Conservation (phyloP, 805 yeast genomes). For the Kodamaea laetipori region DNA sequence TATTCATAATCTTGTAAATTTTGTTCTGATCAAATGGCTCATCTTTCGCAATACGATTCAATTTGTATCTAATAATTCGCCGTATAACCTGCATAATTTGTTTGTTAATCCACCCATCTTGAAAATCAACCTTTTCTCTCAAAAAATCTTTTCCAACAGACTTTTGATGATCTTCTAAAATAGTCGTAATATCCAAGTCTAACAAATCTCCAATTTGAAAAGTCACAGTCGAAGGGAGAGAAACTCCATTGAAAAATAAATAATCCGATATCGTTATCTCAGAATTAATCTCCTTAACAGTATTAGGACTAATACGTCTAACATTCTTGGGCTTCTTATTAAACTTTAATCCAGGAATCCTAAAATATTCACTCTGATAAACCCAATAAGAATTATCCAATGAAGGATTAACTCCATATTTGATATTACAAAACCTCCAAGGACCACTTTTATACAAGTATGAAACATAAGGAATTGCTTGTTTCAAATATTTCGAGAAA, state of each 20-base stretch:
- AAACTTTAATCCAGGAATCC: slow-evolving; percentile 43
- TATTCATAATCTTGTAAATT: slow-evolving; percentile 45
- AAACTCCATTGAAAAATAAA: slow-evolving; percentile 71
- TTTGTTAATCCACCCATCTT: slow-evolving; percentile 80
- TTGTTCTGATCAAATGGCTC: slow-evolving; percentile 45
- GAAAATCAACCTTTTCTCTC: slow-evolving; percentile 42
- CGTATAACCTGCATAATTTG: slow-evolving; percentile 65
- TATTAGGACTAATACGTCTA: slow-evolving; percentile 28
- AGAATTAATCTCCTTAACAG: slow-evolving; percentile 21
- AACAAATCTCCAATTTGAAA: slow-evolving; percentile 79
- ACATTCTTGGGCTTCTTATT: slow-evolving; percentile 2
- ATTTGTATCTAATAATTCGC: slow-evolving; percentile 69
- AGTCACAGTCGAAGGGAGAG: slow-evolving; percentile 66
- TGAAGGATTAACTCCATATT: slow-evolving; percentile 78
- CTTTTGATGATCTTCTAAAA: slow-evolving; percentile 39
- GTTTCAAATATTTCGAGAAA: slow-evolving; percentile 53
- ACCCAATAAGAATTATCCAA: slow-evolving; percentile 52
- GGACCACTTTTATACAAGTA: slow-evolving; percentile 88
- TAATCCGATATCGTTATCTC: slow-evolving; percentile 21
- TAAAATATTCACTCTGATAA: slow-evolving; percentile 86
- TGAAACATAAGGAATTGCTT: slow-evolving; percentile 82
- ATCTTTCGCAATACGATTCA: slow-evolving; percentile 59
- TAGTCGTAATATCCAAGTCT: slow-evolving; percentile 58
- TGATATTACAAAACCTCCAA: slow-evolving; percentile 85
- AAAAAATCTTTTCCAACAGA: slow-evolving; percentile 39